Evolutionary conservation across 495 filamentous ascomycete genomes (phyloP).

Genomic region (Aspergillus funiculosus): DNA sequence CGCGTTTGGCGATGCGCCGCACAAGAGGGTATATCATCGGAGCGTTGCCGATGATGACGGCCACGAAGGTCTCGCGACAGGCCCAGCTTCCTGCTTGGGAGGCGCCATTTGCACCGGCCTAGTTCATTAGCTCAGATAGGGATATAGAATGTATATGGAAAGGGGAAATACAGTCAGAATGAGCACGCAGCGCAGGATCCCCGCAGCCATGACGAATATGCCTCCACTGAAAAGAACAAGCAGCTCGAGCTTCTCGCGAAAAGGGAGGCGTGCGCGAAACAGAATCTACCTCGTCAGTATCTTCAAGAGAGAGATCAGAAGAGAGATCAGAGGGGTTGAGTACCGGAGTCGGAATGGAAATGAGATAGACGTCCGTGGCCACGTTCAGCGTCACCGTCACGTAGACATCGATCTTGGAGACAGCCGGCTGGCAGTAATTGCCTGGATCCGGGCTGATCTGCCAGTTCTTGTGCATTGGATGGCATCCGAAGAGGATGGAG

Average conservation of each 20-base stretch:
- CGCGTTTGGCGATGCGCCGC: constrained; percentile 32
- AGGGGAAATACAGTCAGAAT: constrained; percentile 45
- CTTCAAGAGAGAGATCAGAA: neutral
- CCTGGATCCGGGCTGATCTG: constrained; percentile 55
- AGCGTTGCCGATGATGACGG: constrained; percentile 52
- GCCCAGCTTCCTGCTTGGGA: constrained; percentile 57
- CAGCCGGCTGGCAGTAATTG: constrained; percentile 44
- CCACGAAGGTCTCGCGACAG: constrained; percentile 58
- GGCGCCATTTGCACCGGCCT: constrained; percentile 45
- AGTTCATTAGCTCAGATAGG: neutral
- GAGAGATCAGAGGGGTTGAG: constrained; percentile 15
- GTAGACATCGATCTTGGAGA: constrained; percentile 43
- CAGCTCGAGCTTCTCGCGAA: constrained; percentile 48
- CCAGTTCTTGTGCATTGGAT: constrained; percentile 50
- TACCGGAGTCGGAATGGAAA: constrained; percentile 51
- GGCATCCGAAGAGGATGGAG: constrained; percentile 50
- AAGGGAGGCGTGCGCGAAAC: constrained; percentile 46
- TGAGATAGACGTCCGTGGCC: constrained; percentile 49
- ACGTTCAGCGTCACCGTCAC: constrained; percentile 49
- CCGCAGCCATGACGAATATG: constrained; percentile 53
- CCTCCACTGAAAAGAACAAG: constrained; percentile 55
- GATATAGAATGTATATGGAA: neutral
- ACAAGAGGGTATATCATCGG: constrained; percentile 56
- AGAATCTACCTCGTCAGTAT: constrained; percentile 33
- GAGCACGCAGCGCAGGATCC: constrained; percentile 52